Evolutionary conservation across 345 rosid genomes (phyloP).

Genomic region (Aquilaria malaccensis): DNA sequence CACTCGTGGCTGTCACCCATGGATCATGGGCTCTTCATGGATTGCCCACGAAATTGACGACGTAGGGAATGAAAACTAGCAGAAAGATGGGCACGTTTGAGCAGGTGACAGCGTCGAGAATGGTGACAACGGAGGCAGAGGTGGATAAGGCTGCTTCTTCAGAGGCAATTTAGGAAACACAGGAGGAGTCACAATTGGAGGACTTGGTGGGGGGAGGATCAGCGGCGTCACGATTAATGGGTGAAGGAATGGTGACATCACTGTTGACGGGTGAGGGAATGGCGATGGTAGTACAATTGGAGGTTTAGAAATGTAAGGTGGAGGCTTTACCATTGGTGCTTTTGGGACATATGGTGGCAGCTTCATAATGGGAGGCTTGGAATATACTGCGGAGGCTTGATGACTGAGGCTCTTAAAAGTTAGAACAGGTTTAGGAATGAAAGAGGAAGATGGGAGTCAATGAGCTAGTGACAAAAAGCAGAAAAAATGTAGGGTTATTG

Average conservation of each 20-base stretch:
- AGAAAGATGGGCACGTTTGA: slow-evolving; percentile 42
- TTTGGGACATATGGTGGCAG: slow-evolving; percentile 20
- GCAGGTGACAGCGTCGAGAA: slow-evolving; percentile 29
- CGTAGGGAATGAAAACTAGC: no score
- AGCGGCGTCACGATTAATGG: slow-evolving; percentile 13
- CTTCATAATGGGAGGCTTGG: slow-evolving; percentile 1
- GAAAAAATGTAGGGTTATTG: no score
- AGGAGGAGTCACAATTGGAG: slow-evolving; percentile 14
- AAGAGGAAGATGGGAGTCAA: no score
- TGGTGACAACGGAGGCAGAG: slow-evolving; percentile 31
- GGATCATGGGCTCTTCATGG: no score
- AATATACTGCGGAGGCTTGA: not conserved
- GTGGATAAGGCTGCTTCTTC: slow-evolving; percentile 32
- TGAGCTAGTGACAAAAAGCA: no score
- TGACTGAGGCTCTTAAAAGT: not conserved
- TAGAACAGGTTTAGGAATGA: not conserved
- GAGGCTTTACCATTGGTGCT: slow-evolving; percentile 11
- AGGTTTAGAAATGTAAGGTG: slow-evolving; percentile 10
- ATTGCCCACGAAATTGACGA: no score
- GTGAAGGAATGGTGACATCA: slow-evolving; percentile 4
- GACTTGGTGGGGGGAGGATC: slow-evolving; percentile 22
- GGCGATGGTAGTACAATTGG: slow-evolving; percentile 1
- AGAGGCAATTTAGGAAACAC: slow-evolving; percentile 25
- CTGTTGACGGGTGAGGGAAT: slow-evolving; percentile 19
- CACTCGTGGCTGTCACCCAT: no score